Conservation (phyloP, 306 rosid species). For the Hippophae tibetana region DNA sequence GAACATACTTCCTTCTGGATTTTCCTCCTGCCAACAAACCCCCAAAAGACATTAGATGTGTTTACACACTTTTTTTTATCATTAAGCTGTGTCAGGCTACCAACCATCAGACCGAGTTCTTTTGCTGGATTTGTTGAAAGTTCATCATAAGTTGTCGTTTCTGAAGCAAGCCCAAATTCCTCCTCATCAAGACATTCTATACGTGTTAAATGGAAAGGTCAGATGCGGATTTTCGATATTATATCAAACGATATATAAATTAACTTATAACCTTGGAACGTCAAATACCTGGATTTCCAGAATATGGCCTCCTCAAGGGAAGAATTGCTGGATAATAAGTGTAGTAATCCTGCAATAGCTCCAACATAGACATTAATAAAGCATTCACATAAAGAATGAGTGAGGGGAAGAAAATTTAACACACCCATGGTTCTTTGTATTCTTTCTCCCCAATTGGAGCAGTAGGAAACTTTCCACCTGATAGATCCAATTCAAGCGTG, state of each 20-base stretch:
- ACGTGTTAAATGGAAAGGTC: conserved; percentile 10
- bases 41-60: conserved; percentile 17
- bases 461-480: conserved; percentile 20
- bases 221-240: not conserved
- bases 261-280: not conserved
- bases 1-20: conserved; percentile 44
- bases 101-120: conserved; percentile 69
- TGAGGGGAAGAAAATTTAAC: conserved; percentile 16
- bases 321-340: conserved; percentile 57
- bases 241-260: not conserved
- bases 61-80: not conserved
- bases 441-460: conserved; percentile 40
- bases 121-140: conserved; percentile 27
- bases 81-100: conserved; percentile 8
- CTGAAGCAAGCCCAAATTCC: conserved; percentile 59
- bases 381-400: conserved; percentile 10
- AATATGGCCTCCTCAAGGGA: conserved; percentile 70
- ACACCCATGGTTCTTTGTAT: conserved; percentile 72
- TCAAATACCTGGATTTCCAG: conserved; percentile 71
- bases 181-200: conserved; percentile 57
- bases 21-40: conserved; percentile 58
- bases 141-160: conserved; percentile 43
- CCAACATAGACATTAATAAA: conserved; percentile 15
- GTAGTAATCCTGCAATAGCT: conserved; percentile 53
- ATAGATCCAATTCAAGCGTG: conserved; percentile 10